Conservation (phyloP, 805 yeast genomes). For the Hanseniaspora meyeri region DNA sequence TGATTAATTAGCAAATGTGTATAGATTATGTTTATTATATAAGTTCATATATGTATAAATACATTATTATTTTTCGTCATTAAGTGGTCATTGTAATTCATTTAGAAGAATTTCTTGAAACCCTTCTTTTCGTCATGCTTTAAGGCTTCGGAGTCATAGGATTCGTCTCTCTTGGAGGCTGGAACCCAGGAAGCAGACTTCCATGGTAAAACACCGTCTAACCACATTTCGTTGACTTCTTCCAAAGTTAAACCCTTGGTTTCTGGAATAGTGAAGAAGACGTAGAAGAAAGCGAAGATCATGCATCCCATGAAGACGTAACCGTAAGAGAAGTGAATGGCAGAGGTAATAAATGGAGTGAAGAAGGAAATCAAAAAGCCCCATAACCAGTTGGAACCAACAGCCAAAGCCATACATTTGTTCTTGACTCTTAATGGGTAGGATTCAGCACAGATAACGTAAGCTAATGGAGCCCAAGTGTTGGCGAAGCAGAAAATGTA, state of each 20-base stretch:
- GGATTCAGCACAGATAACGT: constrained; percentile 49
- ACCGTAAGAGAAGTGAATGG: constrained; percentile 63
- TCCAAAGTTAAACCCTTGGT: constrained; percentile 74
- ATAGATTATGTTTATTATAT: neutral
- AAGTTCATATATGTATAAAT: neutral
- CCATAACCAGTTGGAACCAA: constrained; percentile 52
- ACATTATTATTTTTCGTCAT: neutral
- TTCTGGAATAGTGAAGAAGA: constrained; percentile 61
- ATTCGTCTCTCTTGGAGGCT: constrained; percentile 29
- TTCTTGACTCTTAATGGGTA: constrained; percentile 58
- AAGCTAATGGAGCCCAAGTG: constrained; percentile 59
- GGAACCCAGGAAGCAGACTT: constrained; percentile 43
- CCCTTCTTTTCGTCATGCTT: constrained; percentile 24
- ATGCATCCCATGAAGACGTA: constrained; percentile 51
- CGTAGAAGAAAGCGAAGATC: constrained; percentile 48
- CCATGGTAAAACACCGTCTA: constrained; percentile 35
- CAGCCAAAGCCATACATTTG: constrained; percentile 42
- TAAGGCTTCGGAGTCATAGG: constrained; percentile 23
- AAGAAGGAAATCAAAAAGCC: constrained; percentile 56
- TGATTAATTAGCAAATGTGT: neutral
- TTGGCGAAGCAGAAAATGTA: constrained; percentile 58
- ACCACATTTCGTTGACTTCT: constrained; percentile 60
- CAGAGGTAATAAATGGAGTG: constrained; percentile 59
- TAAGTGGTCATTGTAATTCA: neutral
- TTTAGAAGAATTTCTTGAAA: constrained; percentile 20